These are phyloP conservation scores for Pneumocystis wakefieldiae DNA, from an alignment of 1,139 yeast genomes.

Conservation along the genomic window DNA sequence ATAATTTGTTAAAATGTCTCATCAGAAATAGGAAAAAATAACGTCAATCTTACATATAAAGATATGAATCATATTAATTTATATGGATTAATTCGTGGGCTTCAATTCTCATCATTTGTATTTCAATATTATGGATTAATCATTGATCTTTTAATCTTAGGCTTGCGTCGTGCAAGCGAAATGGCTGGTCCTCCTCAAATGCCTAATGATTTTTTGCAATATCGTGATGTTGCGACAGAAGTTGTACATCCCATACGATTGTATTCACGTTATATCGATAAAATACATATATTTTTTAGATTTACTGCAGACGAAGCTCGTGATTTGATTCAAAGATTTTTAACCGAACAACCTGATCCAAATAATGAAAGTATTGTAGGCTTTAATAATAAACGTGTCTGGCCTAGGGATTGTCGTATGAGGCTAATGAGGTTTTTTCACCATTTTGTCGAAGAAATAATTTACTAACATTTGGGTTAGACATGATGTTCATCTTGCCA, in stretches of 20 bases:
- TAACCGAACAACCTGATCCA: slow-evolving; percentile 82
- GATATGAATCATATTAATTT: slow-evolving; percentile 92
- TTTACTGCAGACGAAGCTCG: slow-evolving; percentile 60
- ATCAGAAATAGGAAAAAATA: slow-evolving; percentile 38
- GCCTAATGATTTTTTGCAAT: slow-evolving; percentile 71
- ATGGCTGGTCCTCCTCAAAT: slow-evolving; percentile 56
- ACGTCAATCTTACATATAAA: slow-evolving; percentile 65
- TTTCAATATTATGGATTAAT: slow-evolving; percentile 81
- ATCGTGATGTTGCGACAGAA: slow-evolving; percentile 44
- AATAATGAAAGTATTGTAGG: slow-evolving; percentile 76
- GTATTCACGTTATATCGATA: slow-evolving; percentile 73
- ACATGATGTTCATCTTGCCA: slow-evolving; percentile 62
- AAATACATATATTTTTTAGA: slow-evolving; percentile 62
- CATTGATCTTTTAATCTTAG: slow-evolving; percentile 66
- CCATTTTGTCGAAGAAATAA: not conserved
- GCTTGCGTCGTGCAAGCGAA: slow-evolving; percentile 74
- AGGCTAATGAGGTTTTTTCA: slow-evolving; percentile 60
- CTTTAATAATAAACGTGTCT: slow-evolving; percentile 75
- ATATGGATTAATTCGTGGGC: slow-evolving; percentile 73
- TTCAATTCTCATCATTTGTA: slow-evolving; percentile 80
- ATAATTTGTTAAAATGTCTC: not conserved
- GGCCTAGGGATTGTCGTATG: slow-evolving; percentile 94
- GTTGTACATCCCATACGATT: slow-evolving; percentile 57
- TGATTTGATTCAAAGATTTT: slow-evolving; percentile 58
- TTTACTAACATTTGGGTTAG: not conserved